Evolutionary conservation across 2,329 filamentous ascomycete species (phyloP), one percentile per base, ranked within the genome.

Genomic region (Nigrograna mackinnonii): DNA sequence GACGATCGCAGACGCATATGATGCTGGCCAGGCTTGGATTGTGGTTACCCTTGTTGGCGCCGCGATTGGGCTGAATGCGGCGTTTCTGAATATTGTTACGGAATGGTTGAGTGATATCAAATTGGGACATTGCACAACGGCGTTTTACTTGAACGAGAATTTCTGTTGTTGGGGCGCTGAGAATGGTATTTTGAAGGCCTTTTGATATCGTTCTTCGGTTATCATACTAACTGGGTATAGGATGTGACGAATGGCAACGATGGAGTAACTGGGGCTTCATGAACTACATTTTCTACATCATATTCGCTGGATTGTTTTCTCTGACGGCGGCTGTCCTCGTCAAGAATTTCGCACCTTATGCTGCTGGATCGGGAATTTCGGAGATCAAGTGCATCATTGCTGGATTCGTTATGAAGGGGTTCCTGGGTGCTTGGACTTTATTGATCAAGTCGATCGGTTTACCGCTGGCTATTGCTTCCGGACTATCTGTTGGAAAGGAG

Each of bases 331-430:
- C 91, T 1, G 84, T 80, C 26, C 77, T 99, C 30, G 94, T 99
- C 62, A 94, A 90, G 66, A 84, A 83, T 1, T 97, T 94, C 69
- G 91, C 94, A 4, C 94, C 94, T 0, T 99, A 99, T 66, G 94
- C 94, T 9, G 94, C 94, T 22, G 94, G 94, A 13, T 96, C 90
- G 11, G 94, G 94, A 30, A 99, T 99, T 44, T 96, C 91, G 11
- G 94, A 99, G 73, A 99, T 99, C 78, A 99, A 99, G 71, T 96
- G 91, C 70, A 97, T 99, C 64, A 96, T 99, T 62, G 94, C 92
- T 4, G 94, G 94, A 3, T 99, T 99, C 66, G 89, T 97, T 37
- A 99, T 99, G 94, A 96, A 97, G 70, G 94, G 91, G 0, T 99
- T 99, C 62, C 79, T 99, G 13, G 91, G 92, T 16, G 86, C 86